A percentile compares a stretch with the other conserved stretches of the same genome.
Conservation (phyloP, 306 rosid species). For the Hippophae tibetana region DNA sequence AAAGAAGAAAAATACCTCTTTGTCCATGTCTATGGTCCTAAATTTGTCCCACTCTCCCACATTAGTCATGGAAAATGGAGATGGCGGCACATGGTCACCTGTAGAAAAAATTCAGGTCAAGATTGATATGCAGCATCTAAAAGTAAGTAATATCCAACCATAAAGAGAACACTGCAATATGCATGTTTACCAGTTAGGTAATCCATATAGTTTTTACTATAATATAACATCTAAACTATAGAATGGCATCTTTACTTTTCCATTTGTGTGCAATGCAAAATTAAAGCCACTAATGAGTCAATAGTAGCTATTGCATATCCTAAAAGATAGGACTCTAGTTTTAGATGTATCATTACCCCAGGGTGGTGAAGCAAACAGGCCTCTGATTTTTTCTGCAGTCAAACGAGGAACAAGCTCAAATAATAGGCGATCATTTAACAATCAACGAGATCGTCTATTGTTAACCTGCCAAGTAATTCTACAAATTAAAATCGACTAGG, state of each 20-base stretch:
- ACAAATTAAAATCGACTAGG: neutral
- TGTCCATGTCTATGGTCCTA: slow-evolving; percentile 96
- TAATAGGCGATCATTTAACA: slow-evolving; percentile 79
- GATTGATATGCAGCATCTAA: slow-evolving; percentile 6
- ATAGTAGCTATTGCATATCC: too few relatives aligned
- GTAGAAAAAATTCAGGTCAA: slow-evolving; percentile 30
- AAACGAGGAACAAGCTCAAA: slow-evolving; percentile 85
- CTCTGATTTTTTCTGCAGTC: slow-evolving; percentile 82
- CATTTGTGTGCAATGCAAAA: too few relatives aligned
- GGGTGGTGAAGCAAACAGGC: slow-evolving; percentile 96
- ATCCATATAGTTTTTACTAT: too few relatives aligned
- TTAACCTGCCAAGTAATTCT: slow-evolving; percentile 43
- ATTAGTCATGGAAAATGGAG: slow-evolving; percentile 71
- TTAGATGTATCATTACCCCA: slow-evolving; percentile 41
- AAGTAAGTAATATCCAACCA: slow-evolving; percentile 11
- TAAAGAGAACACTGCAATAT: slow-evolving; percentile 2
- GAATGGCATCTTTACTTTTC: too few relatives aligned
- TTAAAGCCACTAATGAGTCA: too few relatives aligned
- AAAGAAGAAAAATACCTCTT: slow-evolving; percentile 49
- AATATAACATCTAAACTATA: too few relatives aligned
- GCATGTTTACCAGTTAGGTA: neutral
- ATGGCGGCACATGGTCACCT: slow-evolving; percentile 80
- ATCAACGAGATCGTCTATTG: slow-evolving; percentile 74
- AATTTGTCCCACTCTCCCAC: slow-evolving; percentile 80
- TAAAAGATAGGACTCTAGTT: neutral